These are phyloP conservation scores for Neophaeococcomyces mojaviensis DNA, from an alignment of 2,329 filamentous ascomycete species.

Conservation along the genomic window DNA sequence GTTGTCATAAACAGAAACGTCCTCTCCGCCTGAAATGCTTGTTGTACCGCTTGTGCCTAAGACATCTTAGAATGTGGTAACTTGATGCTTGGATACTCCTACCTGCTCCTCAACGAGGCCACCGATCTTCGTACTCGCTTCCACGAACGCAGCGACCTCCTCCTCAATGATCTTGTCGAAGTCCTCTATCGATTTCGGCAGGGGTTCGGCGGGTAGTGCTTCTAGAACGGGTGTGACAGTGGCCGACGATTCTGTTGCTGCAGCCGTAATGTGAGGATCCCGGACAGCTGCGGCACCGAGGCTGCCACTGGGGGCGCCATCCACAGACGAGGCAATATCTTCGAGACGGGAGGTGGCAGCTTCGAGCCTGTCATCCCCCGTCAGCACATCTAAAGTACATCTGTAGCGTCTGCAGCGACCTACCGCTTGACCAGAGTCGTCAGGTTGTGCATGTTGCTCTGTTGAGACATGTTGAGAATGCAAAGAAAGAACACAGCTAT, in stretches of 20 bases:
- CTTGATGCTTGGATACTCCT: conserved; percentile 36
- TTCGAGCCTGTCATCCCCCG: conserved; percentile 64
- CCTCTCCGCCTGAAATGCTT: conserved; percentile 75
- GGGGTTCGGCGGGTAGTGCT: conserved; percentile 47
- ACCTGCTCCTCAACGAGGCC: conserved; percentile 75
- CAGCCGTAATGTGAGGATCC: conserved; percentile 29
- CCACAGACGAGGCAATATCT: conserved; percentile 77
- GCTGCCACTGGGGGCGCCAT: conserved; percentile 37
- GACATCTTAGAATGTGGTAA: neutral
- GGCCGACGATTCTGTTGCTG: conserved; percentile 28
- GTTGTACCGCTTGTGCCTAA: conserved; percentile 49
- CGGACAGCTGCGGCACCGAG: conserved; percentile 24
- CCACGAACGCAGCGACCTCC: conserved; percentile 70
- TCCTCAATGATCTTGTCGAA: conserved; percentile 72
- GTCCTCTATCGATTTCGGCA: conserved; percentile 75
- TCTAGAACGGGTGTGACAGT: conserved; percentile 35
- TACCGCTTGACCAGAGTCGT: conserved; percentile 98
- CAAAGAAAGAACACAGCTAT: neutral
- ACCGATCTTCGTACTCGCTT: conserved; percentile 69
- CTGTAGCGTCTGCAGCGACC: conserved; percentile 11
- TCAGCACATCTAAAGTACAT: conserved; percentile 22
- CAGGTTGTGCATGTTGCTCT: conserved; percentile 79
- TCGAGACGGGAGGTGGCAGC: conserved; percentile 92
- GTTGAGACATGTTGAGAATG: conserved; percentile 14
- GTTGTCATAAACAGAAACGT: conserved; percentile 81